Base-by-base conservation (phyloP, 2,329 filamentous ascomycete species). In the Aspergillus sp. region DNA sequence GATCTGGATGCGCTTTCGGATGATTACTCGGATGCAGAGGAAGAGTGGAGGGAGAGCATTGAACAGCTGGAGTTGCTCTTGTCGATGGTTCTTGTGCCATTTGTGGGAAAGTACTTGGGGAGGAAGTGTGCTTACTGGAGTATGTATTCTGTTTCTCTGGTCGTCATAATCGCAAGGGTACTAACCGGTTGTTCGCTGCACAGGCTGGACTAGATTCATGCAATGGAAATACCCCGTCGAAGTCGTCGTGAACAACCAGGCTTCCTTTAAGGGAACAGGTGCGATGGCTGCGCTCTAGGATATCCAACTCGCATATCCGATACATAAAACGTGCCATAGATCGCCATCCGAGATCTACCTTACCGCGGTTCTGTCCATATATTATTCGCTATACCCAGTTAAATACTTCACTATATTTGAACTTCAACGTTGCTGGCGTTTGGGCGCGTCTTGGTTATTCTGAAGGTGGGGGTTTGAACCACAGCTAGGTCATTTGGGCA, bases 91-190 rank as follows among this genome's bases (percentile, higher is more conserved):
- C 70, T 97, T 58, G 85, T 98, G 44, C 93, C 93, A 2, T 96
- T 95, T 68, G 75, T 89, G 58, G 93, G 93, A 50, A 98, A 97
- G 72, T 97, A 90, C 72, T 82, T 96, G 68, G 93, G 93, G 41
- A 81, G 93, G 67, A 94, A 89, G 70, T 94, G 90, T 74, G 91
- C 91, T 50, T 96, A 95, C 66, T 96, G 90, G 88, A 89, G 91
- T 96, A 78, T 35, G 68, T 62, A 7, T 32, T 20, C 41, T 27
- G n/a, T 17, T 17, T 35, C 25, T 30, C 7, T 7, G 39, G 3
- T 25, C 15, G 12, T 19, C 35, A 7, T 19, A 38, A 1, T n/a
- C 2, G 23, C 15, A 17, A 17, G 43, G 10, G 25, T 30, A 48
- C 52, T 60, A 39, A 60, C 45, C 4, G 10, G 22, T 17, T 35